Evolutionary conservation across 345 rosid genomes (phyloP), one percentile per base, ranked within the genome.

Genomic region (Brassica rapa): DNA sequence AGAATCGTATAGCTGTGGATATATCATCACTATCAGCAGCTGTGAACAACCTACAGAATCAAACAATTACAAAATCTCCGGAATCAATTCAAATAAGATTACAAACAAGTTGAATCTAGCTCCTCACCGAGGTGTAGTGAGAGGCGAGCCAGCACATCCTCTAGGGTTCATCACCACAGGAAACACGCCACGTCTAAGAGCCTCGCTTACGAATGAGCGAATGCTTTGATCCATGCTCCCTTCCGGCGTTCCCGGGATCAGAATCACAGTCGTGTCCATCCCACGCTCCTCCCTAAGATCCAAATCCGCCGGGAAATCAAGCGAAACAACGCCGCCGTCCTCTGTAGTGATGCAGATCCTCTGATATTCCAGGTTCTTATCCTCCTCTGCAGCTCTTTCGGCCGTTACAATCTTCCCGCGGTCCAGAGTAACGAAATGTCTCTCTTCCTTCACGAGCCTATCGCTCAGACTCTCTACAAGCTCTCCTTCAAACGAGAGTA

Each of bases 11-110:
- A 80, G 93, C 90, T 82, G 89, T 82, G 81, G 83, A 86, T 87
- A 94, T 66, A 88, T 94, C 98, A 85, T 92, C 97, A 77, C 98
- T 91, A 81, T 94, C 98, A 84, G 90, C 97, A 77, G 97, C 98
- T 77, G 98, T 86, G 84, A 92, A 94, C 81, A 94, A 88, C 95
- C 98, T 94, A 87, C 91, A 90, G 33, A 76, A 81, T 67, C 69
- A 41, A 83, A 63, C 57, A 6, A 35, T 56, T 65, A 66, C 68
- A 43, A 57, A 46, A 8, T 21, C n/a, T 25, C 1, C 11, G 15
- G 8, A 30, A 62, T 62, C 62, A 49, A 49, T 49, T 49, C 55
- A 61, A 68, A 66, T 19, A 27, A 73, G 9, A 43, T 19, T 21
- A n/a, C 60, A 62, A 73, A 43, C 21, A 29, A 16, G 27, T 5